phyloP scores from a whole-genome alignment of 2,329 filamentous ascomycete genomes.

The Aspergillus bombycis region DNA sequence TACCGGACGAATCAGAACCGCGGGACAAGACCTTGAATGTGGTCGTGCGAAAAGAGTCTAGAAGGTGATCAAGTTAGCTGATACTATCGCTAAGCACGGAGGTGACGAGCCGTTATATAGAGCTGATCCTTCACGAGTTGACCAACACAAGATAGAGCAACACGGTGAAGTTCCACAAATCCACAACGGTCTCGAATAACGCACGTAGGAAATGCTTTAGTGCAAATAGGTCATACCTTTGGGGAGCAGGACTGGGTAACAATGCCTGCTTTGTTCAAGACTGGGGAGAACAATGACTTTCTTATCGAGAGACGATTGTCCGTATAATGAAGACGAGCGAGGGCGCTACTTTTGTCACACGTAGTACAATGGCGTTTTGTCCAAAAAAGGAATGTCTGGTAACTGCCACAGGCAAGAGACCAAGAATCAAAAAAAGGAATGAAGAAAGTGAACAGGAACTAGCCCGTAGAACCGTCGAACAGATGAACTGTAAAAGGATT shows the following conservation, averaged over 20 bases:
- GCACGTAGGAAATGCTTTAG: background rate
- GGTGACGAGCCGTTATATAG: background rate
- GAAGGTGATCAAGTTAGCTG: constrained; percentile 3
- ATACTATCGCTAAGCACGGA: background rate
- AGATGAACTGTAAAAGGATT: constrained; percentile 23
- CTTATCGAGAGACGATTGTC: constrained; percentile 5
- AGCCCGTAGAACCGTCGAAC: constrained; percentile 37
- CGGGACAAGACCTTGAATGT: background rate
- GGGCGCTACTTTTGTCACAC: background rate
- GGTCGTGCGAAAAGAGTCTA: constrained; percentile 10
- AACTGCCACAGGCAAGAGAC: constrained; percentile 38
- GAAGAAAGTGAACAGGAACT: constrained; percentile 39
- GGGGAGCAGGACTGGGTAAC: background rate
- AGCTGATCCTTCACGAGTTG: background rate
- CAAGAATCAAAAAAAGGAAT: constrained; percentile 25
- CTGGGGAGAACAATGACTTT: background rate
- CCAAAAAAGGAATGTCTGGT: constrained; percentile 32
- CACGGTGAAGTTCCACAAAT: background rate
- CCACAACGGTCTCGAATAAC: background rate
- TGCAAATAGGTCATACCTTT: background rate
- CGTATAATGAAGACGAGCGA: constrained; percentile 4
- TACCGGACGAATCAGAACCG: constrained; percentile 39
- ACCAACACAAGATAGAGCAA: background rate
- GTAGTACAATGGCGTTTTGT: constrained; percentile 3
- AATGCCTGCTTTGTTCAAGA: background rate